Evolutionary conservation across 768 basidiomycete species (phyloP).

Genomic region (Solioccasus polychromus): DNA sequence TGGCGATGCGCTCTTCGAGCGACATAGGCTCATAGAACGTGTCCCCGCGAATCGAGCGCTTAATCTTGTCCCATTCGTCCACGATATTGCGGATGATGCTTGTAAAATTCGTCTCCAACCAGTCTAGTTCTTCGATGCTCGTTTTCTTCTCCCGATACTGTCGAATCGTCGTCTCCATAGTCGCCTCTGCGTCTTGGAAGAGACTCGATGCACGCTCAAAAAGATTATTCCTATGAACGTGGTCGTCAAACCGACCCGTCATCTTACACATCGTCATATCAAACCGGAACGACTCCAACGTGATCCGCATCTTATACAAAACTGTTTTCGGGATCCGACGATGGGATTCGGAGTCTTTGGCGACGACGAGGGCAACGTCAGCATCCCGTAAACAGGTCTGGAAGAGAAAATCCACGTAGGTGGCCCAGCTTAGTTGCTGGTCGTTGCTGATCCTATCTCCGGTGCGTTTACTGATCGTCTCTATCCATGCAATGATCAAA

Average conservation of each 20-base stretch:
- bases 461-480: constrained; percentile 28
- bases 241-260: constrained; percentile 14
- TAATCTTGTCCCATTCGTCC: constrained; percentile 46
- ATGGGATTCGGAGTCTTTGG: constrained; percentile 46
- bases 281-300: constrained; percentile 51
- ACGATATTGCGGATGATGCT: constrained; percentile 36
- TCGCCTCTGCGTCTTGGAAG: constrained; percentile 1
- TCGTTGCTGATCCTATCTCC: constrained; percentile 16
- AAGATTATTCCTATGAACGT: constrained; percentile 17
- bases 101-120: constrained; percentile 45
- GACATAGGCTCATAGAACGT: constrained; percentile 54
- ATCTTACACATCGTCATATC: constrained; percentile 35
- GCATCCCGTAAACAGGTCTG: constrained; percentile 46
- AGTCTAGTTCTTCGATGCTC: constrained; percentile 25
- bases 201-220: constrained; percentile 18
- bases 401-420: constrained; percentile 47
- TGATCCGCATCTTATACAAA: constrained; percentile 42
- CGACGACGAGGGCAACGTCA: constrained; percentile 43
- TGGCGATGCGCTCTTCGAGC: constrained; percentile 47
- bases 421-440: constrained; percentile 44
- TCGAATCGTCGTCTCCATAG: constrained; percentile 4
- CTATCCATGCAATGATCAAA: constrained; percentile 42
- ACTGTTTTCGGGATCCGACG: constrained; percentile 49
- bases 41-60: constrained; percentile 35
- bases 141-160: constrained; percentile 25